Evolutionary conservation across 176 grass and related monocot species (phyloP).

Genomic region (Poa annua): DNA sequence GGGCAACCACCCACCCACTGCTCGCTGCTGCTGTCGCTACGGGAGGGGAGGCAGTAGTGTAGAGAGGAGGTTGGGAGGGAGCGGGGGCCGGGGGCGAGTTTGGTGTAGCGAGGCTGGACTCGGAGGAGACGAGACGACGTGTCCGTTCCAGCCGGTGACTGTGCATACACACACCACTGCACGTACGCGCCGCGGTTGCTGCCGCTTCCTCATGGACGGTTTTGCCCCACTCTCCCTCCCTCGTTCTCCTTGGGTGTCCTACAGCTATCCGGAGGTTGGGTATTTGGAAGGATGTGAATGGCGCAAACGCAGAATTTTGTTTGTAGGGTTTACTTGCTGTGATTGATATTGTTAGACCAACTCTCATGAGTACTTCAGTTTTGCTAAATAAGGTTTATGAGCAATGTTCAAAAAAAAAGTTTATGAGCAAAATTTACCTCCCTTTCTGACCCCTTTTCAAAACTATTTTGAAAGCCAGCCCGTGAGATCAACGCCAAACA

Average conservation of each 20-base stretch:
- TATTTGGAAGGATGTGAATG: background rate
- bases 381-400: too few species aligned
- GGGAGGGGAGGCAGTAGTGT: background rate
- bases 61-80: constrained; percentile 10
- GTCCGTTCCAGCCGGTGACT: background rate
- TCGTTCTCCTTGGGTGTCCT: too few species aligned
- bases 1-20: constrained; percentile 34
- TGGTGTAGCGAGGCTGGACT: constrained; percentile 10
- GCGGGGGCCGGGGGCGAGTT: constrained; percentile 20
- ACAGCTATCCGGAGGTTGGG: background rate
- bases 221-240: background rate
- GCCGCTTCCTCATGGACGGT: background rate
- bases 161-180: background rate
- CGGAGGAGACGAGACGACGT: background rate
- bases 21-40: background rate
- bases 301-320: background rate
- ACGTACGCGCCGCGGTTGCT: background rate
- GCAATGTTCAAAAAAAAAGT: too few species aligned
- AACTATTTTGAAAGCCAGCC: too few species aligned
- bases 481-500: too few species aligned
- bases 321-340: too few species aligned
- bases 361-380: too few species aligned
- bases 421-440: too few species aligned
- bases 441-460: too few species aligned
- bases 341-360: too few species aligned